Evolutionary conservation across 768 basidiomycete genomes (phyloP), one percentile per base, ranked within the genome.

Genomic region (Lactarius psammicola): DNA sequence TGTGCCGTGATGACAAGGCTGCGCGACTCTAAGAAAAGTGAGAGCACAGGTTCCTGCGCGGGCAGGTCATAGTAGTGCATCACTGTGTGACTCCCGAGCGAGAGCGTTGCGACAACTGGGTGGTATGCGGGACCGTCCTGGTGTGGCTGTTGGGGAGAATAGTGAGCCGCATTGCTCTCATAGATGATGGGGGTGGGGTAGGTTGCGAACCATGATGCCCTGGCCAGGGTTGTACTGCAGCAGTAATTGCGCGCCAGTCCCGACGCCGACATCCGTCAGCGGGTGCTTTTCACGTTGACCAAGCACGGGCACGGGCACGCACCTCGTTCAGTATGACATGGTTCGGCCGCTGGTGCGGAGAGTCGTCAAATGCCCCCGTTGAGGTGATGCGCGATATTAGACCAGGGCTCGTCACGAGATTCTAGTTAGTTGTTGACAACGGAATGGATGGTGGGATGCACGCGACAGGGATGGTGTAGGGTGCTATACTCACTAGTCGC

Each of bases 251-350:
- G 40, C 40, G 11, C 20, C 42, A 42, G 20, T 26, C 26, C 26
- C 49, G 26, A 53, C 53, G 53, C 18, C 20, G 5, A 40, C 10
- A 17, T 65, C 18, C 17, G 36, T 18, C 6, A 20, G 33, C n/a
- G 30, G 20, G 7, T n/a, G 26, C 34, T 18, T 46, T 57, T 40
- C 23, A 28, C 30, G 8, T 20, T n/a, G n/a, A 49, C 4, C 1
- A 18, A 10, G 55, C 23, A 31, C 59, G 59, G 59, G 38, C 11
- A 60, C 46, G 49, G 26, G 38, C 18, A 70, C 78, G 66, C 68
- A 87, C 89, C 80, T 96, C 92, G 74, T 95, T 95, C 71, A 96
- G 79, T 64, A 95, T 89, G 66, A 97, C 80, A 77, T 98, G 94
- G 78, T 97, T 98, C 10, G 94, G 92, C 40, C 76, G 79, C 18